A percentile compares a stretch with the other conserved stretches of the same genome.
These are phyloP conservation scores for Boletus hoseneyae DNA, from an alignment of 1,284 basidiomycete genomes.

Conservation along the genomic window DNA sequence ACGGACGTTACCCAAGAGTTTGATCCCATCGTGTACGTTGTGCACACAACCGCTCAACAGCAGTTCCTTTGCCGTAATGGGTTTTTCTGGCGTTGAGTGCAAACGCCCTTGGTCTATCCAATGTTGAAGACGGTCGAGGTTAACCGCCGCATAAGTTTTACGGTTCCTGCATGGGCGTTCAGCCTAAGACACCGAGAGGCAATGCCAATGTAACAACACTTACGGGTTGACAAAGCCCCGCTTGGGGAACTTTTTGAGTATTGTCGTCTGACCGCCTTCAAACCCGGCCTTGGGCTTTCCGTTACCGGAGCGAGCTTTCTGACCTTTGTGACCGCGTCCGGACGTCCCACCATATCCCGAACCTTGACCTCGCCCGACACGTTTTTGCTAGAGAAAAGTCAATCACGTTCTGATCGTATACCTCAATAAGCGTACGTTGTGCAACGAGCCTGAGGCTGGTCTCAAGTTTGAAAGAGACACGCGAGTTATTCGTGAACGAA, in stretches of 20 bases:
- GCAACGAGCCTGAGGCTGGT: conserved; percentile 60
- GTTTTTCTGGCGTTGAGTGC: conserved; percentile 71
- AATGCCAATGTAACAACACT: conserved; percentile 33
- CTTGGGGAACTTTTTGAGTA: conserved; percentile 92
- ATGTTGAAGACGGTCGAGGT: conserved; percentile 83
- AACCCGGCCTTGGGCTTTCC: conserved; percentile 81
- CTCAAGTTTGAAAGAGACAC: conserved; percentile 61
- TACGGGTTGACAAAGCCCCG: conserved; percentile 91
- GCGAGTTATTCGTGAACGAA: conserved; percentile 33
- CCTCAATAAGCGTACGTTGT: conserved; percentile 43
- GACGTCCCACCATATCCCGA: conserved; percentile 90
- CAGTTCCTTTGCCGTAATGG: conserved; percentile 88
- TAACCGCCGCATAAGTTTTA: conserved; percentile 80
- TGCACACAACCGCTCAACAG: conserved; percentile 86
- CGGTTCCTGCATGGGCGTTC: conserved; percentile 47
- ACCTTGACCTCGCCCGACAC: conserved; percentile 90
- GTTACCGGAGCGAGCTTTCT: conserved; percentile 89
- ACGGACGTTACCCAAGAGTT: conserved; percentile 82
- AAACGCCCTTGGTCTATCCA: conserved; percentile 89
- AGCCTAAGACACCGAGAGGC: background rate
- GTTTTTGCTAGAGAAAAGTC: conserved; percentile 67
- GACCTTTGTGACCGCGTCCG: conserved; percentile 94
- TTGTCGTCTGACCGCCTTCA: conserved; percentile 95
- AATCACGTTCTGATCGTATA: background rate
- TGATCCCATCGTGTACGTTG: conserved; percentile 86